Evolutionary conservation across 495 filamentous ascomycete genomes (phyloP).

Genomic region (Filosporella fistucella): DNA sequence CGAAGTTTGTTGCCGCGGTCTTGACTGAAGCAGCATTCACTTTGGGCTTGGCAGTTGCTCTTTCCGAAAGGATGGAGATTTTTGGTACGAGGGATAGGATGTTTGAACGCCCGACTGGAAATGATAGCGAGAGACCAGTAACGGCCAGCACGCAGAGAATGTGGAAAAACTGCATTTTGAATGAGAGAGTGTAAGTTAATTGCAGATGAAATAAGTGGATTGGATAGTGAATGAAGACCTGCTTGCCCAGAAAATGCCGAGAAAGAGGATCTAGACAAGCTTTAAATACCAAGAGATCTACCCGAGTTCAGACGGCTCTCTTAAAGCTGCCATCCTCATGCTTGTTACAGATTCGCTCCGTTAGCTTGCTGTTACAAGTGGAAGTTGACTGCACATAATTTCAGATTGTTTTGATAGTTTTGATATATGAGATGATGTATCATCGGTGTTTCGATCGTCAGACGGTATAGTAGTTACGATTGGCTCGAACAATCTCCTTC

Average conservation of each 20-base stretch:
- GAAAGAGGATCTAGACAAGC: neutral
- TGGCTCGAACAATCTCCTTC: conserved; percentile 6
- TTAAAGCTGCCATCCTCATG: neutral
- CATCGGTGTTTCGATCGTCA: conserved; percentile 6
- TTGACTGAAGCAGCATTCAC: conserved; percentile 1
- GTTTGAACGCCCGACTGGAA: conserved; percentile 5
- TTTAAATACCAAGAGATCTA: neutral
- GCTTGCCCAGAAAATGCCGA: conserved; percentile 2
- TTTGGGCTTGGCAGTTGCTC: neutral
- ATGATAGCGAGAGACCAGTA: conserved; percentile 3
- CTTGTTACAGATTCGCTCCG: too few species aligned
- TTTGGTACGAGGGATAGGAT: neutral
- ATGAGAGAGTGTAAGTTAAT: conserved; percentile 1
- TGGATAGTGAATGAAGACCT: conserved; percentile 2
- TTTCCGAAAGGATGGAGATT: neutral
- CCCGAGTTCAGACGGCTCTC: neutral
- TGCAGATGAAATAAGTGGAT: neutral
- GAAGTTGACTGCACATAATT: neutral
- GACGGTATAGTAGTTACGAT: neutral
- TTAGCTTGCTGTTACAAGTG: too few species aligned
- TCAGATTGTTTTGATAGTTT: neutral
- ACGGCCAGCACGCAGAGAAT: conserved; percentile 7
- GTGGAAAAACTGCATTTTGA: conserved; percentile 9
- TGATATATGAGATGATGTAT: neutral
- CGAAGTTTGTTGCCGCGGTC: conserved; percentile 4